Evolutionary conservation across 169 alveolate genomes (phyloP), one percentile per base, ranked within the genome.

Genomic region (Plasmodium falciparum): DNA sequence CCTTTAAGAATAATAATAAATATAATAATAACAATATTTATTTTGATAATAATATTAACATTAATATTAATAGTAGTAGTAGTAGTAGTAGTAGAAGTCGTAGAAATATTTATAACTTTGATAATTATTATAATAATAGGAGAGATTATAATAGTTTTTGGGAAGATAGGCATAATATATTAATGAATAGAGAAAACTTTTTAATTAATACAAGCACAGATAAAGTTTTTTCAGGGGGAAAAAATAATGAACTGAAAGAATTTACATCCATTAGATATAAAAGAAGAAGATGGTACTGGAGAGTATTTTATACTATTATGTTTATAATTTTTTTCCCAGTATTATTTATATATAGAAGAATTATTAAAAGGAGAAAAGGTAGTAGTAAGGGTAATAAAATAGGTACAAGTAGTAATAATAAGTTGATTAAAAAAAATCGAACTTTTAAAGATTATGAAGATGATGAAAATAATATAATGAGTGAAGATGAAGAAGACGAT

Each of bases 201-300:
- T 50, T 83, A 49, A 45, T 83, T 56, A 83, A 83, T 43, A 83
- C 66, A 62, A 54, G 85, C 43, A 83, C 47, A 1, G 47, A 29
- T 56, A 83, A 56, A 15, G 3, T 24, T 20, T 52, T 69, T 56
- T 33, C 2, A 15, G 29, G 78, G n/a, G 69, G 86, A 7, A 71
- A 71, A 58, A 63, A 29, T 49, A 59, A 83, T 13, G 91, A 83
- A 15, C 52, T 70, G 5, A 83, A 61, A 17, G 86, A 83, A 56
- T 43, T 66, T 2, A 50, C 90, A 6, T 33, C 86, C 5, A 20
- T 58, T 47, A 83, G 59, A 29, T 13, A 83, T 47, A 83, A 58
- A 49, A 83, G 59, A 50, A 83, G 59, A 33, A 73, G 86, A 26
- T 83, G 91, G 91, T 83, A 83, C 26, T 83, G 91, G 91, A 56